Evolutionary conservation across 2,329 filamentous ascomycete genomes (phyloP).

Genomic region (Ilyonectria sp.): DNA sequence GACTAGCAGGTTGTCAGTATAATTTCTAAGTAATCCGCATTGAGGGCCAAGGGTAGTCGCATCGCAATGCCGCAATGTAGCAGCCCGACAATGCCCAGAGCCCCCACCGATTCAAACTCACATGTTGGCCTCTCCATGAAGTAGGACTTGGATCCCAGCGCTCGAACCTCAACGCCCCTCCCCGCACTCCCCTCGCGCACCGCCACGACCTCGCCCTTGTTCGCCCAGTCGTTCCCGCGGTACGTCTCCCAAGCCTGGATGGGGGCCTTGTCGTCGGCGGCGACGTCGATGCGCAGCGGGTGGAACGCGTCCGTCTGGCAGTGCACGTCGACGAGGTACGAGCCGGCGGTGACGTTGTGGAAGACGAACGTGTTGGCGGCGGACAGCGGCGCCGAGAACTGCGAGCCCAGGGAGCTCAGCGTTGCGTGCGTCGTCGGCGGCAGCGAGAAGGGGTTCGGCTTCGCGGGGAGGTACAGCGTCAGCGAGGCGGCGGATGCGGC

Average conservation of each 20-base stretch:
- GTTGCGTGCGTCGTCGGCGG: slow-evolving; percentile 78
- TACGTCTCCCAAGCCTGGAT: slow-evolving; percentile 87
- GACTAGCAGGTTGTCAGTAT: slow-evolving; percentile 65
- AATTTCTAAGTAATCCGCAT: neutral
- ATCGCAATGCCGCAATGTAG: neutral
- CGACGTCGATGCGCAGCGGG: slow-evolving; percentile 85
- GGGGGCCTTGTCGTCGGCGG: slow-evolving; percentile 52
- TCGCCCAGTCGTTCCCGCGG: slow-evolving; percentile 90
- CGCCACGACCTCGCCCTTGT: slow-evolving; percentile 77
- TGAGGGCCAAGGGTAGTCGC: neutral
- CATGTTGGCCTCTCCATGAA: slow-evolving; percentile 83
- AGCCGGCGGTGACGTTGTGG: slow-evolving; percentile 77
- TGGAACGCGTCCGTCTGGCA: slow-evolving; percentile 82
- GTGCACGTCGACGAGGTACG: slow-evolving; percentile 88
- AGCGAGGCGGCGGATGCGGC: slow-evolving; percentile 53
- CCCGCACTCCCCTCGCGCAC: slow-evolving; percentile 57
- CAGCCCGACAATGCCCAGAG: neutral
- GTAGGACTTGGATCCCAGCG: slow-evolving; percentile 78
- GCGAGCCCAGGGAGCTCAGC: slow-evolving; percentile 59
- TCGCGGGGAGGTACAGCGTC: slow-evolving; percentile 63
- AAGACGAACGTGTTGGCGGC: slow-evolving; percentile 82
- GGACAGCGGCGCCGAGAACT: slow-evolving; percentile 73
- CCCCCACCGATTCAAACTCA: slow-evolving; percentile 62
- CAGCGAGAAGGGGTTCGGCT: slow-evolving; percentile 67
- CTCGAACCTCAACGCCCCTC: slow-evolving; percentile 72